Percentiles rank a stretch among this genome's conserved stretches.
Conservation (phyloP, 768 basidiomycete species). For the Cubamyces lactineus region DNA sequence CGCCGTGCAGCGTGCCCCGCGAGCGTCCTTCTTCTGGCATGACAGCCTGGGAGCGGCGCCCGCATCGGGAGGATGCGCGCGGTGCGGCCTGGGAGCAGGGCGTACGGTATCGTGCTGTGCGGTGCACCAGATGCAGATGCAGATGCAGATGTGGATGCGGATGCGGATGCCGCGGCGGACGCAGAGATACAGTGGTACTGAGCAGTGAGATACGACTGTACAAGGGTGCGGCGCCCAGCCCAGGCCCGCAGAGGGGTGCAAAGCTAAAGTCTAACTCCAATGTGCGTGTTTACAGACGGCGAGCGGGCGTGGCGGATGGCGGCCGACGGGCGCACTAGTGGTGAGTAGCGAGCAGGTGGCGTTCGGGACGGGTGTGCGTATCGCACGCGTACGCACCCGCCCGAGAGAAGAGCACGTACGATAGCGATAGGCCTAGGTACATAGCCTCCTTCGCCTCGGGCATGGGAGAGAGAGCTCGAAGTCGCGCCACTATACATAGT, state of each 20-base stretch:
- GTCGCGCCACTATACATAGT: not conserved
- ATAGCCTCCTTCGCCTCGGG: not conserved
- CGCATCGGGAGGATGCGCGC: slow-evolving; percentile 14
- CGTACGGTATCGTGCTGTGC: not conserved
- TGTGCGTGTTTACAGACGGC: not conserved
- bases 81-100: not conserved
- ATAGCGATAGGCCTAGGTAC: too few relatives aligned
- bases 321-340: slow-evolving; percentile 8
- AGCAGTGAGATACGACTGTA: too few relatives aligned
- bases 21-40: slow-evolving; percentile 9
- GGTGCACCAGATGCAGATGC: too few relatives aligned
- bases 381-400: too few relatives aligned
- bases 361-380: not conserved
- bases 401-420: too few relatives aligned
- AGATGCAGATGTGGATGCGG: too few relatives aligned
- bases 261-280: slow-evolving; percentile 17
- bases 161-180: too few relatives aligned
- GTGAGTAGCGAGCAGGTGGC: not conserved
- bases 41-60: slow-evolving; percentile 27
- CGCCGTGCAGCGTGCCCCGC: slow-evolving; percentile 22
- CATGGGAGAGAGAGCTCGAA: slow-evolving; percentile 9
- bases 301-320: not conserved
- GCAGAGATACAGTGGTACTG: too few relatives aligned
- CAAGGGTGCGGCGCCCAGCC: not conserved
- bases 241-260: not conserved